These are phyloP conservation scores for Neofusicoccum sp. DNA, from an alignment of 2,329 filamentous ascomycete species.

Conservation along the genomic window DNA sequence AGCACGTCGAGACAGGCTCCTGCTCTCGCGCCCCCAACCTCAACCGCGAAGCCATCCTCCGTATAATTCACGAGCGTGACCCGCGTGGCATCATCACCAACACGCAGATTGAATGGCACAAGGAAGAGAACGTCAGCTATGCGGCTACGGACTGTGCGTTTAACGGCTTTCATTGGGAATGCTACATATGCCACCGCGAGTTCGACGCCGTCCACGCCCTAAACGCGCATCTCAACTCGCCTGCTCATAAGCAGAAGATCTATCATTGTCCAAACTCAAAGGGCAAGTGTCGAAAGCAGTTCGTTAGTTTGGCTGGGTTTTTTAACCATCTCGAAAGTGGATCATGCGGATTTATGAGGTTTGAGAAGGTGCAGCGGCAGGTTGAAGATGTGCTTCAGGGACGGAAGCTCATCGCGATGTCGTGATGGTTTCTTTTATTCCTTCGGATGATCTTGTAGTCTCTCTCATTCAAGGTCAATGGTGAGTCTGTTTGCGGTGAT, in stretches of 20 bases:
- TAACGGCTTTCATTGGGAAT: conserved; percentile 54
- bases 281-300: conserved; percentile 42
- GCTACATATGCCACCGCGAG: conserved; percentile 55
- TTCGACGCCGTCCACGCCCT: conserved; percentile 46
- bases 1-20: conserved; percentile 60
- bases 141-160: conserved; percentile 35
- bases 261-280: conserved; percentile 49
- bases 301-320: conserved; percentile 41
- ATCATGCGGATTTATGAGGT: conserved; percentile 43
- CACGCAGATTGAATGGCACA: conserved; percentile 51
- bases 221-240: conserved; percentile 59
- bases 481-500: too few relatives aligned
- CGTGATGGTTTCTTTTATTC: neutral
- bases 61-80: conserved; percentile 51
- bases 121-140: conserved; percentile 27
- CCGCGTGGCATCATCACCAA: conserved; percentile 54
- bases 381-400: conserved; percentile 16
- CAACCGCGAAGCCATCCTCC: conserved; percentile 54
- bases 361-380: conserved; percentile 42
- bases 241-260: conserved; percentile 51
- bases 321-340: conserved; percentile 53
- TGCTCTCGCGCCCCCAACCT: conserved; percentile 52
- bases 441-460: neutral
- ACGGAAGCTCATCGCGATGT: neutral
- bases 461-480: too few relatives aligned